Conservation (phyloP, 1,284 basidiomycete genomes). For the Agroathelia rolfsii region DNA sequence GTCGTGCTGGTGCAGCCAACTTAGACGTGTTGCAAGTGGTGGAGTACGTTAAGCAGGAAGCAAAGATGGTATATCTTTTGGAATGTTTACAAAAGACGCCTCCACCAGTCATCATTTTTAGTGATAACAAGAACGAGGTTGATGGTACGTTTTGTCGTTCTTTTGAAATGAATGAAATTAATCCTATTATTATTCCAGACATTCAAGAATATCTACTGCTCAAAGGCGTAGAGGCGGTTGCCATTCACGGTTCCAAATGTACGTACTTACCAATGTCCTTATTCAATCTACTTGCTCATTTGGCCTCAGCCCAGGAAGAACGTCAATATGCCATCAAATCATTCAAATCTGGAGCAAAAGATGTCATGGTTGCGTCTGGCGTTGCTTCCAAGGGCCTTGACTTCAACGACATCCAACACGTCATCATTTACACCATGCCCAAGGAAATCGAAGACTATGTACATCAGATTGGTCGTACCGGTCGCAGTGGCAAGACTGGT, state of each 20-base stretch:
- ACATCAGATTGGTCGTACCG: slow-evolving; percentile 97
- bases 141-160: slow-evolving; percentile 53
- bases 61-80: slow-evolving; percentile 97
- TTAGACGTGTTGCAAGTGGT: slow-evolving; percentile 96
- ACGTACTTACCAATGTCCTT: slow-evolving; percentile 21
- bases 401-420: slow-evolving; percentile 97
- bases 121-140: slow-evolving; percentile 99
- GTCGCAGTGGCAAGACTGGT: slow-evolving; percentile 94
- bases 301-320: slow-evolving; percentile 83
- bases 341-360: slow-evolving; percentile 94
- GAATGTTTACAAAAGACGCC: slow-evolving; percentile 98
- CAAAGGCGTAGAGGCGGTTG: slow-evolving; percentile 97
- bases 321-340: slow-evolving; percentile 97
- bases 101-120: slow-evolving; percentile 96
- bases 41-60: slow-evolving; percentile 98
- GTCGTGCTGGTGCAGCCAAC: slow-evolving; percentile 95
- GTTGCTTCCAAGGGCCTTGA: slow-evolving; percentile 98
- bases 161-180: slow-evolving; percentile 2
- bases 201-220: slow-evolving; percentile 96
- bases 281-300: not conserved
- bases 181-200: slow-evolving; percentile 38
- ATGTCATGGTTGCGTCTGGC: slow-evolving; percentile 98
- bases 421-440: slow-evolving; percentile 98
- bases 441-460: slow-evolving; percentile 99
- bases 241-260: slow-evolving; percentile 98